Base-by-base conservation (phyloP, 2,329 filamentous ascomycete species). In the Ilyonectria robusta region DNA sequence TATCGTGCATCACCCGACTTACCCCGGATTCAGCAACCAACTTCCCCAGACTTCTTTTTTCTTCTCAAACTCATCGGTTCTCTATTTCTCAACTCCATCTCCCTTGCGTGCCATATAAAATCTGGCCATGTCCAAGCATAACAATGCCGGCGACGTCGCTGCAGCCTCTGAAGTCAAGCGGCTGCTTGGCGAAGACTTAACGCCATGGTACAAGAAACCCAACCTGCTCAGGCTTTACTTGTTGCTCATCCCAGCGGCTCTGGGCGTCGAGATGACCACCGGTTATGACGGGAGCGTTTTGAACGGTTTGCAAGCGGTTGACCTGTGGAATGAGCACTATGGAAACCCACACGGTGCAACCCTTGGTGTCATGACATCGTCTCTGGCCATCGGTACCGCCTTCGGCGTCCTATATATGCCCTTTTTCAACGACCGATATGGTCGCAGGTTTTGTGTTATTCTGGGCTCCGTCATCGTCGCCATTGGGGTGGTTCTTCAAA, bases 241-340 rank as follows among this genome's bases (percentile, higher is more conserved):
- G 4, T 29, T 51, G 29, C 59, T 62, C 15, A 35, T 62, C 21
- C 19, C 33, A 10, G 53, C 37, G 19, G 53, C 48, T 29, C 53
- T 62, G 13, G 59, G 59, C 6, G 59, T 62, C 19, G 59, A 62
- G 13, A 62, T 62, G 59, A 62, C 50, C 29, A 55, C 59, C 11
- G 59, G 59, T 4, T 62, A 55, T 8, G 59, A 62, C 17, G 47
- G 47, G 15, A 50, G 47, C n/a, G 47, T 50, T 26, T 50, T 50
- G 47, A 50, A 50, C 31, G 47, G 47, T 10, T n/a, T 50, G 47
- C 47, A 50, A 31, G 47, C 47, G 26, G 47, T 50, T n/a, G 26
- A 50, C 10, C 17, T 50, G 15, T 50, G 47, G 47, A 50, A 50
- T n/a, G 47, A 50, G 29, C 26, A 50, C 23, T 50, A 50, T n/a